Conservation (phyloP, 352 stramenopile species). For the Pythium brassicae region DNA sequence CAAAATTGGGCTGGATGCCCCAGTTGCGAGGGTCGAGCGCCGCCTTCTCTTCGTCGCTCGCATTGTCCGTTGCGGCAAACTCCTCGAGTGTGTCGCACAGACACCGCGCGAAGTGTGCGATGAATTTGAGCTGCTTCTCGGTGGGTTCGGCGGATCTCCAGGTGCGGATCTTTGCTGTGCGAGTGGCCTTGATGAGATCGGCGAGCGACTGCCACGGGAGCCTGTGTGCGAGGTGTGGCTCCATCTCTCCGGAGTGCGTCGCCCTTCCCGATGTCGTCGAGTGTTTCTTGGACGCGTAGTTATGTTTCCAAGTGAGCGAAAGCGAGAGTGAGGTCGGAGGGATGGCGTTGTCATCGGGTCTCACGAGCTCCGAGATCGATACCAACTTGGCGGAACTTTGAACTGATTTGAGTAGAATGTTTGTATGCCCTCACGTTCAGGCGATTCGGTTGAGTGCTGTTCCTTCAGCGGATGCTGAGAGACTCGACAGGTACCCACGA, state of each 20-base stretch:
- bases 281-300: too few relatives aligned
- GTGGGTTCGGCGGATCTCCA: neutral
- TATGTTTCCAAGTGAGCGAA: too few relatives aligned
- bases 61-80: conserved; percentile 20
- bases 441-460: too few relatives aligned
- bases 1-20: conserved; percentile 4
- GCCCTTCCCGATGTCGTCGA: too few relatives aligned
- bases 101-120: conserved; percentile 23
- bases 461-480: too few relatives aligned
- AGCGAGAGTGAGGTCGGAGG: too few relatives aligned
- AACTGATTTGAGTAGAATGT: too few relatives aligned
- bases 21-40: conserved; percentile 22
- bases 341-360: too few relatives aligned
- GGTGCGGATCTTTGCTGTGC: neutral
- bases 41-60: conserved; percentile 18
- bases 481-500: too few relatives aligned
- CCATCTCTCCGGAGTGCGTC: conserved; percentile 12
- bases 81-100: conserved; percentile 19
- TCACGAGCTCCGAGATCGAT: too few relatives aligned
- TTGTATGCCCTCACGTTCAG: too few relatives aligned
- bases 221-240: conserved; percentile 21
- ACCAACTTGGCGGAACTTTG: too few relatives aligned
- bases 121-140: conserved; percentile 15
- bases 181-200: conserved; percentile 12
- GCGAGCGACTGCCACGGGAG: conserved; percentile 24